Percentiles rank a stretch among this genome's conserved stretches.
Conservation (phyloP, 1,284 basidiomycete species). For the Ustilago bromivora region DNA sequence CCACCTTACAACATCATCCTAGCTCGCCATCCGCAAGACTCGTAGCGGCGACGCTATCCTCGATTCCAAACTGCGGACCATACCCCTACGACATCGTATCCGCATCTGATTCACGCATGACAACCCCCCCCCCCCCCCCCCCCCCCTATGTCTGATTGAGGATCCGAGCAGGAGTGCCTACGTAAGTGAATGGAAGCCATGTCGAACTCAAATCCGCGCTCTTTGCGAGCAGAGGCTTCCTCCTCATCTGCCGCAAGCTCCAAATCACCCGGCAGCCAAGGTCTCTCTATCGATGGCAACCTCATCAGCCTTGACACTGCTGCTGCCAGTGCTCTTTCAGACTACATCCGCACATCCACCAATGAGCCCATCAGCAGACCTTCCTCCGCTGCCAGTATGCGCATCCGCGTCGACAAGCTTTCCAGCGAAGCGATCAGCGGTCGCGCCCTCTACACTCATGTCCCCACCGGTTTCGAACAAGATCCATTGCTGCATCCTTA, state of each 20-base stretch:
- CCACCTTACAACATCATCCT: background rate
- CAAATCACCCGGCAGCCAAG: constrained; percentile 26
- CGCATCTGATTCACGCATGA: background rate
- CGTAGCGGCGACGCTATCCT: too few relatives aligned
- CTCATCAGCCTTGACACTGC: constrained; percentile 43
- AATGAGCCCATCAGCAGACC: constrained; percentile 55
- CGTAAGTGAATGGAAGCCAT: background rate
- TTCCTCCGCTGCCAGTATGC: constrained; percentile 58
- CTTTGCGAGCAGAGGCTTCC: constrained; percentile 30
- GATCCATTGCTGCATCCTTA: constrained; percentile 47
- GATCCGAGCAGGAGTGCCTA: background rate
- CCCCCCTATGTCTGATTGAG: background rate
- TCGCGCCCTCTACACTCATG: constrained; percentile 59
- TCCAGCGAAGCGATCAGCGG: constrained; percentile 48
- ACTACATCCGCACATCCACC: constrained; percentile 34
- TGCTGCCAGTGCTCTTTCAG: constrained; percentile 35
- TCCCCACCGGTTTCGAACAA: constrained; percentile 58
- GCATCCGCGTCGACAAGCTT: constrained; percentile 61
- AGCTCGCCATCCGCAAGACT: background rate
- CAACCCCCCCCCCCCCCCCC: background rate
- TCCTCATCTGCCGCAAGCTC: constrained; percentile 21
- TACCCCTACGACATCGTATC: too few relatives aligned
- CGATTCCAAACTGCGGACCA: too few relatives aligned
- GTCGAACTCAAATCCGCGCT: constrained; percentile 15
- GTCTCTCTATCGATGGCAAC: constrained; percentile 39